Conservation (phyloP, 208 protist genomes). For the Spironucleus salmonicida region DNA sequence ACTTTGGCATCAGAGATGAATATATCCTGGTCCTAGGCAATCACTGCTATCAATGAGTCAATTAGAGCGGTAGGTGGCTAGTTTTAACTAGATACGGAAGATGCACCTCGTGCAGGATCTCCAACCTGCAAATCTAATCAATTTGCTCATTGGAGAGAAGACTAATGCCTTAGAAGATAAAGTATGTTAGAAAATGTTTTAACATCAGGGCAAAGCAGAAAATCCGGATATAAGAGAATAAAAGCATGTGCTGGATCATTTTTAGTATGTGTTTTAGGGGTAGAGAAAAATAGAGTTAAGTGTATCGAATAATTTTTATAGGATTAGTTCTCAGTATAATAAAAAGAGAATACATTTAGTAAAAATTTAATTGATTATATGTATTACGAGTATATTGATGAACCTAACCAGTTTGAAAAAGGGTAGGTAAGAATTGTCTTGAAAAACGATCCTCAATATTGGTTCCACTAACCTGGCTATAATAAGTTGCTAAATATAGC, state of each 20-base stretch:
- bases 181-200: neutral
- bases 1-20: conserved; percentile 17
- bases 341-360: no score
- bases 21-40: neutral
- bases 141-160: conserved; percentile 15
- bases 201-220: neutral
- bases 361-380: no score
- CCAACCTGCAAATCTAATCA: conserved; percentile 21
- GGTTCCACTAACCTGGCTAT: no score
- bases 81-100: neutral
- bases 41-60: neutral
- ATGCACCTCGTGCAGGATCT: conserved; percentile 6
- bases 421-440: no score
- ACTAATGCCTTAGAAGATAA: neutral
- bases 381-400: no score
- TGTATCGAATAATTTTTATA: no score
- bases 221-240: conserved; percentile 25
- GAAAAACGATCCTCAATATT: no score
- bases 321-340: no score
- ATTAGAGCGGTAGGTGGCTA: neutral
- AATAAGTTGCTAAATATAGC: no score
- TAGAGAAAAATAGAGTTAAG: conserved; percentile 9
- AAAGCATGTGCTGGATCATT: neutral
- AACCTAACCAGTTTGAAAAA: no score
- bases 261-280: neutral